Evolutionary conservation across 2,329 filamentous ascomycete genomes (phyloP), one percentile per base, ranked within the genome.

Genomic region (Biscogniauxia mediterranea): DNA sequence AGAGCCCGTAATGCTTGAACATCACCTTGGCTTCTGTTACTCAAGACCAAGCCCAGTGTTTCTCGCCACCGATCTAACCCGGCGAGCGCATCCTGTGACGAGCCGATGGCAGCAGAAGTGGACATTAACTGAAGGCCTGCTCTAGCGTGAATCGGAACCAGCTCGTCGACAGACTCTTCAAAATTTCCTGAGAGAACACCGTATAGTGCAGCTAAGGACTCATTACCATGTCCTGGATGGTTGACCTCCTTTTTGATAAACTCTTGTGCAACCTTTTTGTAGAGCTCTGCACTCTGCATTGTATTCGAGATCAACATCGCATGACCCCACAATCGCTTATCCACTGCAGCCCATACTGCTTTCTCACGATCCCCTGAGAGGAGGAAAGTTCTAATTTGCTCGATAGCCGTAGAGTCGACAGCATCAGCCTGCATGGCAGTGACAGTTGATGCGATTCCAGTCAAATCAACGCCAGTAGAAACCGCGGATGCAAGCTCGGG

Each of bases 241-340:
- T 95, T 96, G 59, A 99, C 92, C 74, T 99, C 95, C 70, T 96
- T 93, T 67, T 93, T 89, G 19, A 99, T 90, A 71, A 99, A 99
- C 71, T 99, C 95, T 70, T 96, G 93, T 0, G 93, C 87, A 25
- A 99, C 93, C 73, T 96, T 91, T 74, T 93, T 96, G 85, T 96
- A 98, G 2, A 96, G 81, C 21, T 92, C 90, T 54, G 91, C 81
- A 1, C 92, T 95, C 6, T 69, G 65, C 77, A 96, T 75, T 0
- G 87, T 88, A 63, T 87, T 85, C 1, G 95, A 90, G 42, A 99
- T 89, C 20, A 99, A 82, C 84, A 99, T 90, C 2, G 95, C 96
- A 75, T 99, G 96, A 1, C 92, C 95, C 96, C 96, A 99, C 2
- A 99, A 80, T 55, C 93, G 87, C 74, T 93, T 93, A 74, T 99